Base-by-base conservation (phyloP, 805 yeast species). In the Nakazawaea pomicola region DNA sequence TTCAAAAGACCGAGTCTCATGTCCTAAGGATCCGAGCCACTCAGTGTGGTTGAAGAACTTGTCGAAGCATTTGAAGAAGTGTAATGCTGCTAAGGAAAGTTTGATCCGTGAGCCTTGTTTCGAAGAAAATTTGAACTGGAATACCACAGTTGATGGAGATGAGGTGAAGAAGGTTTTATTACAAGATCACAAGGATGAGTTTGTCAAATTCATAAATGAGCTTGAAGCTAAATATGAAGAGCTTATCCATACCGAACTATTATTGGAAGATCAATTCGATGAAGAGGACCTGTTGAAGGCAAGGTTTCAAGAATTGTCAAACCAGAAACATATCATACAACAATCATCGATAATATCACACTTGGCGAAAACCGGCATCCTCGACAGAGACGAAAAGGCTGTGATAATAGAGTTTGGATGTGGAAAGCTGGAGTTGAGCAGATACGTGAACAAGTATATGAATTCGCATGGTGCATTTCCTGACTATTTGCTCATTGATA, bases 361-460 rank as follows among this genome's bases (percentile, higher is more conserved):
- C 46, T 57, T 89, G 51, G 65, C 70, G 3, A 40, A 18, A 55
- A 60, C 4, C 47, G 58, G 12, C 55, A 55, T 0, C 53, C 81
- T 6, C 60, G 82, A 29, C 56, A 59, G 1, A 30, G 56, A 2
- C 44, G 49, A 2, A 40, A 51, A 28, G 61, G 67, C 38, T 76
- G 77, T 54, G 20, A 21, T 40, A 8, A 56, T 83, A 21, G 97
- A 89, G 59, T 88, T 87, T 65, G 97, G 97, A 0, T 85, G 95
- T 57, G 97, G 97, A 0, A 74, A 90, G 47, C 95, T 86, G 2
- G 96, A 90, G 55, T 68, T 89, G 18, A 73, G 89, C 1, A 61
- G 95, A 44, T 83, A 78, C 51, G 62, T 85, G 10, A 68, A 60
- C 55, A 38, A 62, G 54, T 49, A 65, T 3, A 33, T 62, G 27